These are phyloP conservation scores for Helicostylum pulchrum DNA, from an alignment of 192 early-diverging fungal species.

Conservation along the genomic window DNA sequence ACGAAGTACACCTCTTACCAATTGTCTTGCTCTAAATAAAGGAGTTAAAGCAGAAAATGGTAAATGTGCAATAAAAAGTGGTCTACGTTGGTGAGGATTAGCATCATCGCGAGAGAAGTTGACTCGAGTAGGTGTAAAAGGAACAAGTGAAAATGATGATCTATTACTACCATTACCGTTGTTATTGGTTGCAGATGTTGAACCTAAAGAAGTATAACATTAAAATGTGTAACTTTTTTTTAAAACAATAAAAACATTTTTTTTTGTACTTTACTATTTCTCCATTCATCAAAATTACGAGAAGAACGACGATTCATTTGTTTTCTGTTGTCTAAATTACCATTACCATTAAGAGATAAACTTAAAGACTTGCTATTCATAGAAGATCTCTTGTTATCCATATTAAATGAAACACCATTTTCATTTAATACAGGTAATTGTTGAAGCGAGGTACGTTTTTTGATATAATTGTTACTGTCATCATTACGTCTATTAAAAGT, in stretches of 20 bases:
- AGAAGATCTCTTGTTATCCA: conserved; percentile 1
- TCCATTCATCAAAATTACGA: conserved; percentile 45
- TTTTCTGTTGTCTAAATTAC: not conserved
- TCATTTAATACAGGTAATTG: conserved; percentile 16
- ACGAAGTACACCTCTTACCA: conserved; percentile 73
- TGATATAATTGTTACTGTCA: not conserved
- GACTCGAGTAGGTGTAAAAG: conserved; percentile 42
- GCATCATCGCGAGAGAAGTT: conserved; percentile 46
- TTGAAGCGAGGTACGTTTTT: conserved; percentile 17
- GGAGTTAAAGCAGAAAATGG: conserved; percentile 53
- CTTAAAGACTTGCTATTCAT: not conserved
- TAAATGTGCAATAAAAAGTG: conserved; percentile 52
- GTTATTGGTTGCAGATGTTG: not conserved
- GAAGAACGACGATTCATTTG: conserved; percentile 29
- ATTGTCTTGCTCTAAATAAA: conserved; percentile 43
- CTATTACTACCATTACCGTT: not conserved
- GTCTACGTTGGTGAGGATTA: conserved; percentile 48
- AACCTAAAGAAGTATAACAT: too few relatives aligned
- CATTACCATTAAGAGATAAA: conserved; percentile 1
- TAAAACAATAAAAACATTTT: too few relatives aligned
- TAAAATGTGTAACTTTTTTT: too few relatives aligned
- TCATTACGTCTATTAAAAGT: conserved; percentile 20
- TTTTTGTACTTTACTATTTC: not conserved
- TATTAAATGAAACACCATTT: conserved; percentile 1
- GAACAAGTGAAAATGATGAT: conserved; percentile 36